Conservation (phyloP, 2,329 filamentous ascomycete species). For the Fusarium globosum region DNA sequence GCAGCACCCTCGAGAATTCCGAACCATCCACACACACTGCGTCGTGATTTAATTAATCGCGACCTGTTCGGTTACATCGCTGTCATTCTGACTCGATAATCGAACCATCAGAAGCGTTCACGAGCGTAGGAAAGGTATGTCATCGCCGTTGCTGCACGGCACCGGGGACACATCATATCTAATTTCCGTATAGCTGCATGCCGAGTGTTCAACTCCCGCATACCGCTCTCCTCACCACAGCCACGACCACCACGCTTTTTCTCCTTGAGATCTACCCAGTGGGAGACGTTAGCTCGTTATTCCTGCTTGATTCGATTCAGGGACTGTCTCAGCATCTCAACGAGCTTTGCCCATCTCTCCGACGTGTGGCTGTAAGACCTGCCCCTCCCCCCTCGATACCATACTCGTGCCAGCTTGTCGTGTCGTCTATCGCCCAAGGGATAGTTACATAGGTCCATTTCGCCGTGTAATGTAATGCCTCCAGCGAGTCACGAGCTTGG, state of each 20-base stretch:
- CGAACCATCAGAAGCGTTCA: constrained; percentile 19
- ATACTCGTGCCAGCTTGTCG: constrained; percentile 41
- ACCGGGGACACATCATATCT: constrained; percentile 36
- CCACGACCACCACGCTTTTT: constrained; percentile 53
- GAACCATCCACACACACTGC: constrained; percentile 1
- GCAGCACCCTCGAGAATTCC: constrained; percentile 15
- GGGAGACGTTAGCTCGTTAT: constrained; percentile 75
- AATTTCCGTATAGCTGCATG: constrained; percentile 52
- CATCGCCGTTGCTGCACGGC: constrained; percentile 1
- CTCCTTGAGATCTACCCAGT: constrained; percentile 59
- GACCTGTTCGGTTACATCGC: constrained; percentile 8
- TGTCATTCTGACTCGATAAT: constrained; percentile 18
- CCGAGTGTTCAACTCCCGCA: constrained; percentile 49
- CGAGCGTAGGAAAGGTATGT: constrained; percentile 45
- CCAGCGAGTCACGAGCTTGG: constrained; percentile 21
- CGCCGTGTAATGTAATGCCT: neutral
- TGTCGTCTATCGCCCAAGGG: constrained; percentile 45
- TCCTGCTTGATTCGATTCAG: constrained; percentile 63
- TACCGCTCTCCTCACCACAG: constrained; percentile 54
- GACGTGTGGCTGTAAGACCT: constrained; percentile 65
- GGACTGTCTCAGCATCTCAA: constrained; percentile 57
- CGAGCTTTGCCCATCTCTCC: constrained; percentile 54
- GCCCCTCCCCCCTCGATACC: constrained; percentile 40
- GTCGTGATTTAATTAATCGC: constrained; percentile 19
- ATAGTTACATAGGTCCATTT: constrained; percentile 8